Percentiles rank a stretch among this genome's conserved stretches.
Conservation (phyloP, 768 basidiomycete genomes). For the Termitomyces sp. region DNA sequence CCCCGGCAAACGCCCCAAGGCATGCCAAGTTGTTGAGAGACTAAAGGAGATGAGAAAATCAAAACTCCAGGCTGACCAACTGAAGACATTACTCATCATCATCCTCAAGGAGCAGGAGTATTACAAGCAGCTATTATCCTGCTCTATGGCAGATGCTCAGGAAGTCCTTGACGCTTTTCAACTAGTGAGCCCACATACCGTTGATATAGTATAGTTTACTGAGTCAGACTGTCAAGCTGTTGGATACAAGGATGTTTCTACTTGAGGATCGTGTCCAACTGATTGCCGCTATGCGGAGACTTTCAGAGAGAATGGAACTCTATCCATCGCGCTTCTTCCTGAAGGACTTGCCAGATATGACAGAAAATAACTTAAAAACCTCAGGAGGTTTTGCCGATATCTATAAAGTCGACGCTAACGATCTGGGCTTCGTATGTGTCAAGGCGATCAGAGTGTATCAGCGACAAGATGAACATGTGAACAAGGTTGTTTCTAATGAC, state of each 20-base stretch:
- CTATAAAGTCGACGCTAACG: background rate
- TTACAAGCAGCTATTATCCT: background rate
- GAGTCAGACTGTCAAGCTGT: background rate
- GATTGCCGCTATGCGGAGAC: slow-evolving; percentile 8
- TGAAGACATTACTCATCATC: background rate
- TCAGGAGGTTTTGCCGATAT: slow-evolving; percentile 9
- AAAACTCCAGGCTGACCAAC: background rate
- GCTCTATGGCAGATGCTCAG: background rate
- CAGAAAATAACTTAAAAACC: background rate
- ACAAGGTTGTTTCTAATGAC: background rate
- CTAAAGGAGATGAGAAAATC: background rate
- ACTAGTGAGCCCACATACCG: background rate
- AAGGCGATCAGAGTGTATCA: slow-evolving; percentile 6
- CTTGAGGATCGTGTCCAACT: background rate
- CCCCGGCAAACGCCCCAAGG: background rate
- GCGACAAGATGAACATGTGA: background rate
- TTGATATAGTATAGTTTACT: background rate
- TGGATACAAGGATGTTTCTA: background rate
- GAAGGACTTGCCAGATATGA: background rate
- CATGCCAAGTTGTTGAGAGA: background rate
- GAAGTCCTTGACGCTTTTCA: background rate
- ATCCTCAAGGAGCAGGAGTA: background rate
- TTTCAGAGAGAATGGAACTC: slow-evolving; percentile 1
- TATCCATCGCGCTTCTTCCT: slow-evolving; percentile 6
- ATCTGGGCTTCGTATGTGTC: background rate